These are phyloP conservation scores for Coniochaeta sp. DNA, from an alignment of 2,329 filamentous ascomycete species.

Conservation along the genomic window DNA sequence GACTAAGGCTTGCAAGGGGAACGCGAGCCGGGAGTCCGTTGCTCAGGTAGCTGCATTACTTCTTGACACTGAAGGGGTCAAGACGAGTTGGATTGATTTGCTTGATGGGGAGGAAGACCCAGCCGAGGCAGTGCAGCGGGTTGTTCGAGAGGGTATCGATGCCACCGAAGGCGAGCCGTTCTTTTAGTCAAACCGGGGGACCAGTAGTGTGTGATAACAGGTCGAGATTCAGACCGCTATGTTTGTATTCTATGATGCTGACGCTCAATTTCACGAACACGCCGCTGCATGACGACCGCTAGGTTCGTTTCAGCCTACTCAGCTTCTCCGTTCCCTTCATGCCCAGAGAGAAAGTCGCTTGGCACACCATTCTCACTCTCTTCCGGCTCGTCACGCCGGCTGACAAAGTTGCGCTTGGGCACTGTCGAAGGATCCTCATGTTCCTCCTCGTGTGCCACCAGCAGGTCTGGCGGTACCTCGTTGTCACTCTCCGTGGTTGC, in stretches of 20 bases:
- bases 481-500: slow-evolving; percentile 23
- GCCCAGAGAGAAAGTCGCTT: slow-evolving; percentile 43
- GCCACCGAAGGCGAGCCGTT: slow-evolving; percentile 42
- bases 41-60: slow-evolving; percentile 50
- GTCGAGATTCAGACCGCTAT: slow-evolving; percentile 6
- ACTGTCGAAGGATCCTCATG: slow-evolving; percentile 6
- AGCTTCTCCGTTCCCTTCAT: slow-evolving; percentile 16
- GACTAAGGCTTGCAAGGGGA: slow-evolving; percentile 27
- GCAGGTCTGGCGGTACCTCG: slow-evolving; percentile 32
- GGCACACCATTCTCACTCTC: slow-evolving; percentile 43
- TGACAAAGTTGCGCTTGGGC: neutral
- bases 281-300: neutral
- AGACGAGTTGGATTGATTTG: slow-evolving; percentile 48
- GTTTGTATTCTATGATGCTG: slow-evolving; percentile 5
- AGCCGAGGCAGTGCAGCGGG: slow-evolving; percentile 37
- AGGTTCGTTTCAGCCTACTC: neutral
- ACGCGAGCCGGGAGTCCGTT: slow-evolving; percentile 50
- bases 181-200: slow-evolving; percentile 3
- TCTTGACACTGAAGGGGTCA: slow-evolving; percentile 39
- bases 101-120: slow-evolving; percentile 44
- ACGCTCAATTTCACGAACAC: slow-evolving; percentile 7
- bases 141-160: slow-evolving; percentile 42
- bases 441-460: slow-evolving; percentile 22
- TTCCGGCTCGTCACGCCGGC: slow-evolving; percentile 11
- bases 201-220: slow-evolving; percentile 2